Evolutionary conservation across 179 eudicot genomes (phyloP).

Genomic region (Sideroxylon spinosum): DNA sequence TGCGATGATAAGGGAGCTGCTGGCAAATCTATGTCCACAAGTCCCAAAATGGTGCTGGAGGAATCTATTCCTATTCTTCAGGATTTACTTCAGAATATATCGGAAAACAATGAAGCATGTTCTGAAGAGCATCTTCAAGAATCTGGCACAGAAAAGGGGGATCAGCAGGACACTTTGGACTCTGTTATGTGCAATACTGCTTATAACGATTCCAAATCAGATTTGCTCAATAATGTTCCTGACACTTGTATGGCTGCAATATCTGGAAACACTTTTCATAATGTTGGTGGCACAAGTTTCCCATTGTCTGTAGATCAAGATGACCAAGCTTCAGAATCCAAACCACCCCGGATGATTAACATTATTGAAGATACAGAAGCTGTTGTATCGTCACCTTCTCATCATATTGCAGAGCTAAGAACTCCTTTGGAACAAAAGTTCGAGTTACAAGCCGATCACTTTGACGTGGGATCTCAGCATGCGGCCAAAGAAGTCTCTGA

Average conservation of each 20-base stretch:
- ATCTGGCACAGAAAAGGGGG: slow-evolving; percentile 19
- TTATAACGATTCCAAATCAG: slow-evolving; percentile 26
- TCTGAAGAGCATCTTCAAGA: slow-evolving; percentile 19
- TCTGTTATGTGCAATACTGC: slow-evolving; percentile 20
- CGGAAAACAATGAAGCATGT: slow-evolving; percentile 19
- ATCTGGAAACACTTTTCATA: slow-evolving; percentile 19
- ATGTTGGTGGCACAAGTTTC: slow-evolving; percentile 15
- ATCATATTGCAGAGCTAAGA: slow-evolving; percentile 17
- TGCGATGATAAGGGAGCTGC: slow-evolving; percentile 18
- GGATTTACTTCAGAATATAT: slow-evolving; percentile 26
- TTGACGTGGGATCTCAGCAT: slow-evolving; percentile 17
- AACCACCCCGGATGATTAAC: slow-evolving; percentile 17
- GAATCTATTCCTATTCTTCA: slow-evolving; percentile 20
- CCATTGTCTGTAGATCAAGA: slow-evolving; percentile 21
- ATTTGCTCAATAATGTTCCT: slow-evolving; percentile 20
- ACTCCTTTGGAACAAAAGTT: slow-evolving; percentile 17
- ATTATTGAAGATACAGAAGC: slow-evolving; percentile 21
- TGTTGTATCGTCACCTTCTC: slow-evolving; percentile 20
- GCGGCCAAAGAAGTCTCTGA: slow-evolving; percentile 14
- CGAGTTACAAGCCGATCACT: slow-evolving; percentile 10
- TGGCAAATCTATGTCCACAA: slow-evolving; percentile 10
- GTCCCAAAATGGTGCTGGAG: slow-evolving; percentile 24
- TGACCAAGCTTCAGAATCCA: slow-evolving; percentile 30
- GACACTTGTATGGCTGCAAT: slow-evolving; percentile 25
- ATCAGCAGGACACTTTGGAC: slow-evolving; percentile 23